phyloP scores from a whole-genome alignment of 1,139 yeast species.

The Tardiomyces blankii region DNA sequence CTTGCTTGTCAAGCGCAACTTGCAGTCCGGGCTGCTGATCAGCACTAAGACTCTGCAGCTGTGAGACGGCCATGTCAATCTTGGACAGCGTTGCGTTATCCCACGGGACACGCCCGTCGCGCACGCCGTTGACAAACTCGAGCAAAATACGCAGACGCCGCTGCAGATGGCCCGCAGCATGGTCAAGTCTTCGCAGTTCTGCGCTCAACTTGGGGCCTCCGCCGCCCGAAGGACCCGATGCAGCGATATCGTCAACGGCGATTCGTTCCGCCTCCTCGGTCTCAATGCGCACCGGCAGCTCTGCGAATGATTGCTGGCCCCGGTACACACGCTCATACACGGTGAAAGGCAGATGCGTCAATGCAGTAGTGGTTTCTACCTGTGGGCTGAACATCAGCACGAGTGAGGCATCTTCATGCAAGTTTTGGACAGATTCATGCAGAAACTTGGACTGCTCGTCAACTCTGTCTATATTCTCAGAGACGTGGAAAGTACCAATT shows the following conservation, averaged over 20 bases:
- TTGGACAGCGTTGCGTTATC: not conserved
- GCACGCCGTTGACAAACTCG: not conserved
- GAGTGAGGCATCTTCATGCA: slow-evolving; percentile 11
- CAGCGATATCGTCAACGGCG: slow-evolving; percentile 19
- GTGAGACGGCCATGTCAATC: not conserved
- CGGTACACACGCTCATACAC: slow-evolving; percentile 14
- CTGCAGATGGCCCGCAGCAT: not conserved
- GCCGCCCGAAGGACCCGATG: not conserved
- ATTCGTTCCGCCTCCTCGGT: slow-evolving; percentile 27
- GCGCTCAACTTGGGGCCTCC: not conserved
- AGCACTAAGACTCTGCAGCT: not conserved
- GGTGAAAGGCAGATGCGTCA: slow-evolving; percentile 19
- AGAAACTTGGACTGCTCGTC: slow-evolving; percentile 11
- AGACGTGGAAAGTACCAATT: slow-evolving; percentile 24
- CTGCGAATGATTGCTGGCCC: slow-evolving; percentile 8
- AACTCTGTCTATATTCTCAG: slow-evolving; percentile 8
- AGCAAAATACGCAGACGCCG: not conserved
- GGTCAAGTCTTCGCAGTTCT: not conserved
- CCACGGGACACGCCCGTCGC: not conserved
- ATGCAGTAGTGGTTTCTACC: slow-evolving; percentile 3
- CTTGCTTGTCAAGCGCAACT: not conserved
- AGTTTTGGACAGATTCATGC: slow-evolving; percentile 10
- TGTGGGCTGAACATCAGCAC: slow-evolving; percentile 13
- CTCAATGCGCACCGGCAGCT: slow-evolving; percentile 19
- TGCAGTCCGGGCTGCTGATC: not conserved